These are phyloP conservation scores for Omphalotus olearius DNA, from an alignment of 1,284 basidiomycete genomes.

Conservation along the genomic window DNA sequence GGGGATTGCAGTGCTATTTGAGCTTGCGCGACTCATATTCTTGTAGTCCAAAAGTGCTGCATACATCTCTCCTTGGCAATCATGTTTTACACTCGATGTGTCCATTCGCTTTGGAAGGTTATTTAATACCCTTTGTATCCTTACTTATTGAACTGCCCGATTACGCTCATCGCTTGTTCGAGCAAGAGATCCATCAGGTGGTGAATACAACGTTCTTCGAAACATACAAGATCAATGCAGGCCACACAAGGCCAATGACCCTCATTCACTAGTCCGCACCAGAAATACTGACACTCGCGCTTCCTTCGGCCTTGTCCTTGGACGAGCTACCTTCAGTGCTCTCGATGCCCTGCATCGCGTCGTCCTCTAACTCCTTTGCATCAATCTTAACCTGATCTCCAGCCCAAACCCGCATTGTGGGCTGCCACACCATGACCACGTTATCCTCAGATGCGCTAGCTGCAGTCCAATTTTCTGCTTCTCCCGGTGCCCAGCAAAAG, in stretches of 20 bases:
- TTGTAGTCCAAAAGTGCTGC: constrained; percentile 31
- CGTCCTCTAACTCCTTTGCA: constrained; percentile 71
- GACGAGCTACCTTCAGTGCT: constrained; percentile 28
- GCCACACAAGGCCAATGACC: no score
- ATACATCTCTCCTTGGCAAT: no score
- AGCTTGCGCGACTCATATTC: constrained; percentile 62
- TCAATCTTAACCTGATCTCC: constrained; percentile 77
- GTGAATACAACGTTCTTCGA: no score
- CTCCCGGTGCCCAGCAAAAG: constrained; percentile 81
- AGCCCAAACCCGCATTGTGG: constrained; percentile 84
- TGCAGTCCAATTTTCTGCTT: constrained; percentile 73
- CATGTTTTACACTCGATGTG: no score
- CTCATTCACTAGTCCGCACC: constrained; percentile 25
- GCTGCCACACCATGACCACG: constrained; percentile 85
- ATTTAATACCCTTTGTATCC: no score
- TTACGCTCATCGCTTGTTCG: no score
- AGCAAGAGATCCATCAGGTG: no score
- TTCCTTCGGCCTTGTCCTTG: constrained; percentile 26
- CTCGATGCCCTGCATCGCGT: constrained; percentile 75
- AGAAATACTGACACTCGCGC: constrained; percentile 51
- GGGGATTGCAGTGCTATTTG: constrained; percentile 58
- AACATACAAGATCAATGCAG: no score
- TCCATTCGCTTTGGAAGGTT: no score
- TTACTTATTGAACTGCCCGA: no score
- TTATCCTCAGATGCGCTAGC: constrained; percentile 84